Conservation (phyloP, 2,329 filamentous ascomycete species). For the Trichoderma polysporum region DNA sequence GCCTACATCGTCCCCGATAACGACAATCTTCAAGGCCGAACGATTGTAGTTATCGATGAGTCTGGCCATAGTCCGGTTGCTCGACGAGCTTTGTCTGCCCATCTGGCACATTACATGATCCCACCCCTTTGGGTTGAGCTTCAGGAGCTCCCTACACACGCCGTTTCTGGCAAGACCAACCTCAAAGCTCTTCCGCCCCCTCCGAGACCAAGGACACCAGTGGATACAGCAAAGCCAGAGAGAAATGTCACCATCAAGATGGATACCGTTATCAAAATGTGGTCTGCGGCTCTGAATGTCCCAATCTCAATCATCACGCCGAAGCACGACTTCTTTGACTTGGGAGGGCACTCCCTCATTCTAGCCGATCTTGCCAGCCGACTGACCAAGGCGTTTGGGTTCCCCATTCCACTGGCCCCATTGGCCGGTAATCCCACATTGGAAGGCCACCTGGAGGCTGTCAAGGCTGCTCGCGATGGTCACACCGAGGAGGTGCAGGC, state of each 20-base stretch:
- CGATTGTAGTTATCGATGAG: slow-evolving; percentile 64
- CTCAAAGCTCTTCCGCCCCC: slow-evolving; percentile 69
- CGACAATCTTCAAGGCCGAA: slow-evolving; percentile 57
- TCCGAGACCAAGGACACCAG: slow-evolving; percentile 44
- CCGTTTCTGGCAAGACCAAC: slow-evolving; percentile 77
- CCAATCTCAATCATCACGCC: slow-evolving; percentile 61
- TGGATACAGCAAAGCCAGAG: slow-evolving; percentile 43
- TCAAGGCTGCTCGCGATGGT: slow-evolving; percentile 69
- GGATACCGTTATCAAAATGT: slow-evolving; percentile 67
- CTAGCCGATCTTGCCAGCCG: slow-evolving; percentile 75
- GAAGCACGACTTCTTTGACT: slow-evolving; percentile 77
- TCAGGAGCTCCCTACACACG: slow-evolving; percentile 69
- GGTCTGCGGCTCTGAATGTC: slow-evolving; percentile 70
- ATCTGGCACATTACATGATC: slow-evolving; percentile 81
- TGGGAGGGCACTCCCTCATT: slow-evolving; percentile 75
- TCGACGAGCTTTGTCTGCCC: slow-evolving; percentile 61
- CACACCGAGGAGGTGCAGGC: slow-evolving; percentile 73
- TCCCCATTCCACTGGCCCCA: slow-evolving; percentile 68
- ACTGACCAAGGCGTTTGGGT: slow-evolving; percentile 67
- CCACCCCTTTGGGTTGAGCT: slow-evolving; percentile 75
- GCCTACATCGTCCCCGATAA: slow-evolving; percentile 73
- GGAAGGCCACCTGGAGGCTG: slow-evolving; percentile 68
- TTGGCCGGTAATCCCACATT: slow-evolving; percentile 72
- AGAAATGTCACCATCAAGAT: slow-evolving; percentile 64
- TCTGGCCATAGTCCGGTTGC: slow-evolving; percentile 70